Conservation (phyloP, 345 rosid genomes). For the Chamaenerion angustifolium region DNA sequence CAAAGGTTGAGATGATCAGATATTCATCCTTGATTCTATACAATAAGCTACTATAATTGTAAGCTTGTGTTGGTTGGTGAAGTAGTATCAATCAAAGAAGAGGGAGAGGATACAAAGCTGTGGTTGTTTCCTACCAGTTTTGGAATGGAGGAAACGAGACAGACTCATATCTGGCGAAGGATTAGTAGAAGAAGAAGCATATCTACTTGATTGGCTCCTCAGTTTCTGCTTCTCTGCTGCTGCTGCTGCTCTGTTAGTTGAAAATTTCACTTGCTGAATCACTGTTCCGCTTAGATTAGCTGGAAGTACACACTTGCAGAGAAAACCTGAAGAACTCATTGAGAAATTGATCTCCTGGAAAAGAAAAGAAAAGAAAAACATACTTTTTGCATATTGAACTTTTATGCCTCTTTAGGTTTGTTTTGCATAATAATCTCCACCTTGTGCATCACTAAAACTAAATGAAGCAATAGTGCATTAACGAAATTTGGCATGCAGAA, state of each 20-base stretch:
- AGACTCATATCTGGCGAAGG: conserved; percentile 15
- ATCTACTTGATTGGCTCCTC: conserved; percentile 56
- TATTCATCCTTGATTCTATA: too few species aligned
- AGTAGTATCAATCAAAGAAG: conserved; percentile 19
- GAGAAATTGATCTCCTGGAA: too few species aligned
- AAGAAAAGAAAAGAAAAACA: too few species aligned
- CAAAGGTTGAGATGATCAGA: too few species aligned
- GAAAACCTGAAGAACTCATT: conserved; percentile 43
- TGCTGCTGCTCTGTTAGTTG: conserved; percentile 5
- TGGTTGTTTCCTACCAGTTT: conserved; percentile 24
- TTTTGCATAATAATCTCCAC: too few species aligned
- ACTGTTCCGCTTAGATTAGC: conserved; percentile 57
- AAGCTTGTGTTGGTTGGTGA: conserved; percentile 19
- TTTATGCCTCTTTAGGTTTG: too few species aligned
- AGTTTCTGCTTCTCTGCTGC: conserved; percentile 58
- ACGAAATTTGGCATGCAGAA: too few species aligned
- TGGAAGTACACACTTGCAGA: conserved; percentile 91
- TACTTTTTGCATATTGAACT: too few species aligned
- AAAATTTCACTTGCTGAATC: conserved; percentile 31
- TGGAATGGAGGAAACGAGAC: conserved; percentile 27
- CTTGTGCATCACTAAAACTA: too few species aligned
- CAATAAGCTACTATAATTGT: not conserved
- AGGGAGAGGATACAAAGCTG: conserved; percentile 17
- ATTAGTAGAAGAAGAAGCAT: conserved; percentile 22
- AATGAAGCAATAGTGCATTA: too few species aligned